phyloP scores from a whole-genome alignment of 2,329 filamentous ascomycete genomes.

The Fusarium sublunatum region DNA sequence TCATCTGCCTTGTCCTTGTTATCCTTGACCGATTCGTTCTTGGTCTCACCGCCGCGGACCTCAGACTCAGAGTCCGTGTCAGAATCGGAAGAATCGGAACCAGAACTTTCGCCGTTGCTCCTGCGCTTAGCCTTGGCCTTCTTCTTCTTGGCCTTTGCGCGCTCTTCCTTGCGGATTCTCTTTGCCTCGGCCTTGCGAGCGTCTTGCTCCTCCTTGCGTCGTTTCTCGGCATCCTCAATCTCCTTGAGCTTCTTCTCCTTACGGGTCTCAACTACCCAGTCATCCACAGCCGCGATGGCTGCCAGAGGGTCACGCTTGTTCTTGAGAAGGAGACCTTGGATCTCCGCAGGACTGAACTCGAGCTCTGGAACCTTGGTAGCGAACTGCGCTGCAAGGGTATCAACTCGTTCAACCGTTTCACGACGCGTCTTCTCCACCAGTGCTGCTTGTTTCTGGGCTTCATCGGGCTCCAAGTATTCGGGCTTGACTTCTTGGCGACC shows the following conservation, averaged over 20 bases:
- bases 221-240: constrained; percentile 56
- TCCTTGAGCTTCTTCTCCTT: constrained; percentile 62
- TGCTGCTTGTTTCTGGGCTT: constrained; percentile 47
- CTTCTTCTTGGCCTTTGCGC: constrained; percentile 42
- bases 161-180: constrained; percentile 45
- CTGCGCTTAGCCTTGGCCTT: constrained; percentile 42
- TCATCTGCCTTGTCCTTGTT: constrained; percentile 15
- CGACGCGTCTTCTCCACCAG: constrained; percentile 49
- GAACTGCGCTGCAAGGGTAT: constrained; percentile 61
- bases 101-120: constrained; percentile 38
- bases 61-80: constrained; percentile 43
- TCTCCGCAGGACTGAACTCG: constrained; percentile 70
- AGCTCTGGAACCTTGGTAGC: constrained; percentile 62
- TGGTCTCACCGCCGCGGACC: constrained; percentile 30
- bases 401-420: constrained; percentile 56
- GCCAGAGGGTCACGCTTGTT: constrained; percentile 64
- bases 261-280: constrained; percentile 63
- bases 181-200: constrained; percentile 47
- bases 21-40: constrained; percentile 36
- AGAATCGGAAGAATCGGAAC: constrained; percentile 38
- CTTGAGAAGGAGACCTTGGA: constrained; percentile 68
- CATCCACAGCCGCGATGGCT: constrained; percentile 59
- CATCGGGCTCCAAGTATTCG: constrained; percentile 32
- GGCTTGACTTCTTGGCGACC: constrained; percentile 17
- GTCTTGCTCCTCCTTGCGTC: constrained; percentile 52